A percentile compares a stretch with the other conserved stretches of the same genome.
These are phyloP conservation scores for Bolboschoenus planiculmis DNA, from an alignment of 176 grass and related monocot species.

Conservation along the genomic window DNA sequence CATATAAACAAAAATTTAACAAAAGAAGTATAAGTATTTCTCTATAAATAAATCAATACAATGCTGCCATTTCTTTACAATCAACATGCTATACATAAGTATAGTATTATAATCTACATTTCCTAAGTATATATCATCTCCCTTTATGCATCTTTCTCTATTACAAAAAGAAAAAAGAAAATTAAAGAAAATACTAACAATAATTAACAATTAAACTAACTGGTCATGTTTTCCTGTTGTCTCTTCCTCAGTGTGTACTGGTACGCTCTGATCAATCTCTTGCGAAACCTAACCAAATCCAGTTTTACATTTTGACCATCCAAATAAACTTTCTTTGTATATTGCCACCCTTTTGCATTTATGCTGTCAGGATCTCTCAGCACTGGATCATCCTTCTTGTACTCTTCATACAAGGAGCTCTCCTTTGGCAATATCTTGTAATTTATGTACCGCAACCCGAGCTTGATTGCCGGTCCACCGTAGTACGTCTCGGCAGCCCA, in stretches of 20 bases:
- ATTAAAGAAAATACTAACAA: not conserved
- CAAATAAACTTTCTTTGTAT: constrained; percentile 70
- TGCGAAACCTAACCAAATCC: constrained; percentile 50
- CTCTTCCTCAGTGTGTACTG: constrained; percentile 33
- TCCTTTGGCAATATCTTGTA: constrained; percentile 55
- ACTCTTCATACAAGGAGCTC: constrained; percentile 44
- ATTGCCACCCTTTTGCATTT: constrained; percentile 59
- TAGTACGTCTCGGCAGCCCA: constrained; percentile 84
- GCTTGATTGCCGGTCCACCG: constrained; percentile 41
- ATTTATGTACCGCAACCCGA: constrained; percentile 48
- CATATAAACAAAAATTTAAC: not conserved
- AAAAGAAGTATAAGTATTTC: too few relatives aligned
- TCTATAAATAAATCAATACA: constrained; percentile 21
- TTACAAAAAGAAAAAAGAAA: not conserved
- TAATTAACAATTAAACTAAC: constrained; percentile 16
- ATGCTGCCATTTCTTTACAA: constrained; percentile 10
- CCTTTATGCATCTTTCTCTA: constrained; percentile 3
- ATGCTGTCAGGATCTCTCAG: constrained; percentile 44
- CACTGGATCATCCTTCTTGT: constrained; percentile 38
- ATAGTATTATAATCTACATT: constrained; percentile 24
- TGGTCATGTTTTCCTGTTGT: constrained; percentile 5
- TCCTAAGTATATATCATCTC: not conserved
- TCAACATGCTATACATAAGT: constrained; percentile 14
- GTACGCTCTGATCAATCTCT: constrained; percentile 32
- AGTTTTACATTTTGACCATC: constrained; percentile 62